Conservation (phyloP, 768 basidiomycete genomes). For the Kwoniella europaea region DNA sequence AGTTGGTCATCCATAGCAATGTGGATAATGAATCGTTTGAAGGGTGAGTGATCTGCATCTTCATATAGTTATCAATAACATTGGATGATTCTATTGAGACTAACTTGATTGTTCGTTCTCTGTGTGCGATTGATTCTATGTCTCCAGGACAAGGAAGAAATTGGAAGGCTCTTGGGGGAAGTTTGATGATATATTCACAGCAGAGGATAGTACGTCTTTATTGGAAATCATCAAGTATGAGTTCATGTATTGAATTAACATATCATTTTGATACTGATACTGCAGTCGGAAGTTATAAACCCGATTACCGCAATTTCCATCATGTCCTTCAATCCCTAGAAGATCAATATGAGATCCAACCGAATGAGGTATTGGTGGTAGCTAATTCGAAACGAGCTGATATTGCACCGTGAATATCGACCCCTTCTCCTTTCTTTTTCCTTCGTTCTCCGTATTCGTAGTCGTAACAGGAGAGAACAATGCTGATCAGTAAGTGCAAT, state of each 20-base stretch:
- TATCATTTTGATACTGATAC: not conserved
- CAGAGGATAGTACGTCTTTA: slow-evolving; percentile 35
- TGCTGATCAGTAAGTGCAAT: not conserved
- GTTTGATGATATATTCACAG: slow-evolving; percentile 37
- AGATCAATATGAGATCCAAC: slow-evolving; percentile 25
- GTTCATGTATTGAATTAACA: too few relatives aligned
- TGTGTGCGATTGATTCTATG: not conserved
- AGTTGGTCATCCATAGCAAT: slow-evolving; percentile 36
- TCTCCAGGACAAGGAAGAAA: slow-evolving; percentile 33
- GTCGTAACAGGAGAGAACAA: not conserved
- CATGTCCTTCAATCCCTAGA: slow-evolving; percentile 31
- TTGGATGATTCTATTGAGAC: too few relatives aligned
- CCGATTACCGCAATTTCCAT: slow-evolving; percentile 38
- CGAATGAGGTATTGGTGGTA: slow-evolving; percentile 32
- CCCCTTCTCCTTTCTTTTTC: not conserved
- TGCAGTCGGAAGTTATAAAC: slow-evolving; percentile 41
- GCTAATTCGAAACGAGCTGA: slow-evolving; percentile 35
- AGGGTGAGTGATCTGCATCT: slow-evolving; percentile 16
- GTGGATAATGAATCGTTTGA: slow-evolving; percentile 36
- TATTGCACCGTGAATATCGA: slow-evolving; percentile 31
- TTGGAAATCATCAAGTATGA: not conserved
- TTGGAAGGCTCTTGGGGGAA: slow-evolving; percentile 22
- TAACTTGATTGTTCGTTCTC: too few relatives aligned
- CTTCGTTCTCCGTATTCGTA: too few relatives aligned
- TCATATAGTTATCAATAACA: not conserved